Evolutionary conservation across 2,329 filamentous ascomycete genomes (phyloP).

Genomic region (Ceratocystis ficicola): DNA sequence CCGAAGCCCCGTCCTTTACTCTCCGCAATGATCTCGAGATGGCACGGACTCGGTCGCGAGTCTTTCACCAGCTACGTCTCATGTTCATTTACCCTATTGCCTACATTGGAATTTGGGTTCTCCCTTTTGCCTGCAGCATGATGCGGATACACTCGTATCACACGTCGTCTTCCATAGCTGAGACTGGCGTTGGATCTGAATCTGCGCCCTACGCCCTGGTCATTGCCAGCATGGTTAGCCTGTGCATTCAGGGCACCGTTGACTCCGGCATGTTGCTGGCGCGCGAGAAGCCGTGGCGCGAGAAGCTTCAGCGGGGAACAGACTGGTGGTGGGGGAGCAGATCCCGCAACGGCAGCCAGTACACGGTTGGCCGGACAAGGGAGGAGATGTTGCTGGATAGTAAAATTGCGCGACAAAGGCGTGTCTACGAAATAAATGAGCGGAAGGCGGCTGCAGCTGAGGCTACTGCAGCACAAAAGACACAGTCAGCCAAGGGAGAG

Average conservation of each 20-base stretch:
- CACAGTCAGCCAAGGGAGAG: background rate
- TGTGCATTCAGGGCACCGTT: slow-evolving; percentile 54
- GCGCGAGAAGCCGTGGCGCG: slow-evolving; percentile 52
- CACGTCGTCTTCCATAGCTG: slow-evolving; percentile 22
- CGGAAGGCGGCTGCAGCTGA: slow-evolving; percentile 14
- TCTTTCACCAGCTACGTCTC: slow-evolving; percentile 55
- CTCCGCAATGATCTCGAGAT: slow-evolving; percentile 26
- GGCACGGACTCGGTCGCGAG: slow-evolving; percentile 38
- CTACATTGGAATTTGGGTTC: slow-evolving; percentile 59
- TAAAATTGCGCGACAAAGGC: slow-evolving; percentile 36
- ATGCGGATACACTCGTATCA: slow-evolving; percentile 39
- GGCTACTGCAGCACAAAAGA: slow-evolving; percentile 24
- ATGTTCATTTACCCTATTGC: slow-evolving; percentile 66
- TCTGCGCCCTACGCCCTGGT: slow-evolving; percentile 41
- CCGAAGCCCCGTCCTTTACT: slow-evolving; percentile 19
- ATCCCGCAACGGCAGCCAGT: slow-evolving; percentile 17
- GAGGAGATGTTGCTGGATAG: slow-evolving; percentile 44
- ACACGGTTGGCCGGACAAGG: slow-evolving; percentile 35
- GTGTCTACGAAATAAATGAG: slow-evolving; percentile 37
- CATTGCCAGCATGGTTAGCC: slow-evolving; percentile 43
- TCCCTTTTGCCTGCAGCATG: slow-evolving; percentile 56
- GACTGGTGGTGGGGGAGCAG: slow-evolving; percentile 22
- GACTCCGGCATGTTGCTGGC: slow-evolving; percentile 57
- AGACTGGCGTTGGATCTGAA: slow-evolving; percentile 18
- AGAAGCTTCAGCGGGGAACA: slow-evolving; percentile 21